A percentile compares a stretch with the other conserved stretches of the same genome.
Evolutionary conservation across 2,329 filamentous ascomycete species (phyloP).

Genomic region (Aspergillus sp.): DNA sequence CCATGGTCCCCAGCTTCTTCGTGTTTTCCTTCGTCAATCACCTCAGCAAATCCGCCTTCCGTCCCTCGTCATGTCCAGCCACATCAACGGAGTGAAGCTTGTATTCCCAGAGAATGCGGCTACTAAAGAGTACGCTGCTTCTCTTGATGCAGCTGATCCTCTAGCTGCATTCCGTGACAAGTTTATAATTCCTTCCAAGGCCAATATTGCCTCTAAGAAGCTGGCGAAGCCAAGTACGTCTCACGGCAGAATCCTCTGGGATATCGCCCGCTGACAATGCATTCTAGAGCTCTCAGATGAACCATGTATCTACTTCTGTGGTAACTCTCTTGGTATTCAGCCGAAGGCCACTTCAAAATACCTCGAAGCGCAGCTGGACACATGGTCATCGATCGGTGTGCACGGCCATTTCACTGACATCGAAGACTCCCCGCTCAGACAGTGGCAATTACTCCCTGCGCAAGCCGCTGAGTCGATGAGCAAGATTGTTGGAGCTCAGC

Average conservation of each 20-base stretch:
- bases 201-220: slow-evolving; percentile 68
- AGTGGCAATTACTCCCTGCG: slow-evolving; percentile 80
- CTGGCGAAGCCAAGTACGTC: slow-evolving; percentile 49
- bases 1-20: neutral
- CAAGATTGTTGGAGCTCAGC: slow-evolving; percentile 72
- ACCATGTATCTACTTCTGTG: slow-evolving; percentile 74
- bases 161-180: slow-evolving; percentile 67
- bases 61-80: slow-evolving; percentile 22
- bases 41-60: neutral
- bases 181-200: slow-evolving; percentile 77
- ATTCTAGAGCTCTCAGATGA: slow-evolving; percentile 40
- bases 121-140: slow-evolving; percentile 44
- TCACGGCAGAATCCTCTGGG: neutral
- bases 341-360: slow-evolving; percentile 69
- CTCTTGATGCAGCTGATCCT: slow-evolving; percentile 64
- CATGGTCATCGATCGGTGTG: slow-evolving; percentile 82
- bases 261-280: slow-evolving; percentile 17
- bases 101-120: slow-evolving; percentile 37
- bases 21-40: neutral
- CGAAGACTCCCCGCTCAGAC: slow-evolving; percentile 66
- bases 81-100: slow-evolving; percentile 27
- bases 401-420: slow-evolving; percentile 77
- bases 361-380: slow-evolving; percentile 73
- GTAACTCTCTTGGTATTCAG: slow-evolving; percentile 86
- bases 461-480: slow-evolving; percentile 71